Conservation (phyloP, 495 filamentous ascomycete species). For the Aspergillus steynii region DNA sequence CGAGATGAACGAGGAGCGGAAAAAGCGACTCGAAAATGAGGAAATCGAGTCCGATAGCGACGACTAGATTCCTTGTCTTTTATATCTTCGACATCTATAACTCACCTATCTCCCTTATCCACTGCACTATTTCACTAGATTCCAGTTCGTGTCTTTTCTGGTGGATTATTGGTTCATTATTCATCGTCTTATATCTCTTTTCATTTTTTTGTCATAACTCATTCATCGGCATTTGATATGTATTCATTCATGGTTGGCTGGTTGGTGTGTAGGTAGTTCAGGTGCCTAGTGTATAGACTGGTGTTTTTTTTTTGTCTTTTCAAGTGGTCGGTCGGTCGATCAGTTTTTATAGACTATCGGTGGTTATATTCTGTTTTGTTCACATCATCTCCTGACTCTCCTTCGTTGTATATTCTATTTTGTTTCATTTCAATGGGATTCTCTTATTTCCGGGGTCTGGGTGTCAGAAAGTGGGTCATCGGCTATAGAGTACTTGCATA, state of each 20-base stretch:
- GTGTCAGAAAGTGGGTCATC: too few species aligned
- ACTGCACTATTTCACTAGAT: neutral
- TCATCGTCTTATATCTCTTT: neutral
- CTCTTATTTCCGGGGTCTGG: too few species aligned
- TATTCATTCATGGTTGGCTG: neutral
- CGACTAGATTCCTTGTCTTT: slow-evolving; percentile 5
- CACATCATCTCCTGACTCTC: neutral
- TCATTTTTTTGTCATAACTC: neutral
- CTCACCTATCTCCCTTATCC: neutral
- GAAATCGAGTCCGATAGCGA: slow-evolving; percentile 45
- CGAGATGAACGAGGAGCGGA: slow-evolving; percentile 84
- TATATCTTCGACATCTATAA: neutral
- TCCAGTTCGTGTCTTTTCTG: neutral
- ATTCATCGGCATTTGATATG: neutral
- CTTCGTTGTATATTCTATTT: slow-evolving; percentile 3
- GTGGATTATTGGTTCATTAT: neutral
- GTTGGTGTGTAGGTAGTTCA: neutral
- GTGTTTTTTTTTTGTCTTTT: neutral
- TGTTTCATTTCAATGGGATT: neutral
- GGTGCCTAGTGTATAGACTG: neutral
- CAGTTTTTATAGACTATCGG: slow-evolving; percentile 2
- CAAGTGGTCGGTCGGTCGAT: neutral
- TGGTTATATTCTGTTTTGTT: neutral
- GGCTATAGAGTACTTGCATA: neutral
- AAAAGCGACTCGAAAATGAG: slow-evolving; percentile 51